These are phyloP conservation scores for Chlorella sp. DNA, from an alignment of 139 green algal species.

Conservation along the genomic window DNA sequence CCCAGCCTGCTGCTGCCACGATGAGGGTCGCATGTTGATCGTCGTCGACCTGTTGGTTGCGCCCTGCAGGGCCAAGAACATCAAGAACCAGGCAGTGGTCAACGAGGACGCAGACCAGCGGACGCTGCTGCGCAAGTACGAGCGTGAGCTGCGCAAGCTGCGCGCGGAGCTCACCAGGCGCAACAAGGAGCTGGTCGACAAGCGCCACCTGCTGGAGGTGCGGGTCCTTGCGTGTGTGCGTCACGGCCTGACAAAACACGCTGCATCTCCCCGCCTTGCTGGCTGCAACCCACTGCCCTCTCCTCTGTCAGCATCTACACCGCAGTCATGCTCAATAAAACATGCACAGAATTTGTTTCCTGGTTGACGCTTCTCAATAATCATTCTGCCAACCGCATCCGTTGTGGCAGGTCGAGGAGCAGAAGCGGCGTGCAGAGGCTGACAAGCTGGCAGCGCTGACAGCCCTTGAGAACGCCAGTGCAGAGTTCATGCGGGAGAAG, in stretches of 20 bases:
- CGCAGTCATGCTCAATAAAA: too few species aligned
- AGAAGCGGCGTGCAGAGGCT: constrained; percentile 81
- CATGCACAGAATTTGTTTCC: too few species aligned
- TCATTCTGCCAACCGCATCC: background rate
- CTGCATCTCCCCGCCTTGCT: background rate
- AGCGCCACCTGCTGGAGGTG: constrained; percentile 81
- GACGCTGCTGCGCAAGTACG: constrained; percentile 92
- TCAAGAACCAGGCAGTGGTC: constrained; percentile 88
- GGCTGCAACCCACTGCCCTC: too few species aligned
- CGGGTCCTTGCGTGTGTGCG: too few species aligned
- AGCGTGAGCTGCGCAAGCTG: constrained; percentile 84
- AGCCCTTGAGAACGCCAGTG: constrained; percentile 72
- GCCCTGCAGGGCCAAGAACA: constrained; percentile 91
- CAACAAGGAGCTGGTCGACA: constrained; percentile 84
- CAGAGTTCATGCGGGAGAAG: constrained; percentile 91
- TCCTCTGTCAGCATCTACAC: too few species aligned
- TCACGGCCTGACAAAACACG: too few species aligned
- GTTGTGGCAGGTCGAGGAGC: constrained; percentile 76
- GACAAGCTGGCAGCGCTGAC: constrained; percentile 94
- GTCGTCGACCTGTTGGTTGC: too few species aligned
- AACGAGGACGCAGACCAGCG: constrained; percentile 94
- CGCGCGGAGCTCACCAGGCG: constrained; percentile 78
- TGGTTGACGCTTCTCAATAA: too few species aligned
- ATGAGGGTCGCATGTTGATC: too few species aligned
- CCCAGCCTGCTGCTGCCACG: too few species aligned